Evolutionary conservation across 164 flowering plant genomes (phyloP).

Genomic region (Taxillus chinensis): DNA sequence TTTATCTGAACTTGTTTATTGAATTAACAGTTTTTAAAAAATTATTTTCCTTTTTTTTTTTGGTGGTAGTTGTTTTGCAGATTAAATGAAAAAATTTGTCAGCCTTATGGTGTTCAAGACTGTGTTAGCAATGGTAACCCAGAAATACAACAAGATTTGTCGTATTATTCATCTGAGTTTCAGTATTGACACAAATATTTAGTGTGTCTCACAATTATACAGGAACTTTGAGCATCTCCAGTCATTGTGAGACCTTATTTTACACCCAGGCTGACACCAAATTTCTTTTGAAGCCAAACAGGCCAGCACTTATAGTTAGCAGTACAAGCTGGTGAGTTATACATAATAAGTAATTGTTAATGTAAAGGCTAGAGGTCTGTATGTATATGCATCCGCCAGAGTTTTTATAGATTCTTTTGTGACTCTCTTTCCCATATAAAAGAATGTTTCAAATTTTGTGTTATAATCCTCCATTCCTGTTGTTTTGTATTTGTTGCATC

Average conservation of each 20-base stretch:
- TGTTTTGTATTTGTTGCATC: no score
- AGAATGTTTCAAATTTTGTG: no score
- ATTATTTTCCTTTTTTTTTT: not conserved
- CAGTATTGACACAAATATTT: slow-evolving; percentile 1
- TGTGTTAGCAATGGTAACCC: slow-evolving; percentile 61
- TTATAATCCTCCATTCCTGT: no score
- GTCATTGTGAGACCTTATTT: slow-evolving; percentile 34
- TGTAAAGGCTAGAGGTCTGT: not conserved
- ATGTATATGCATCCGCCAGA: no score
- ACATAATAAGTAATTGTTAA: not conserved
- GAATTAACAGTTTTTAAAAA: no score
- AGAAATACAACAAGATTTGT: not conserved
- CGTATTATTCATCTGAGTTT: slow-evolving; percentile 3
- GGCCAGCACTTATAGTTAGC: slow-evolving; percentile 89
- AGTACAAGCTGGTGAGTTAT: slow-evolving; percentile 89
- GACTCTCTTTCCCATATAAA: no score
- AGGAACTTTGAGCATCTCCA: slow-evolving; percentile 18
- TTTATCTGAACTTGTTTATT: no score
- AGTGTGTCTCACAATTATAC: not conserved
- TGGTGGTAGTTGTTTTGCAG: slow-evolving; percentile 66
- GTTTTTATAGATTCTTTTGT: no score
- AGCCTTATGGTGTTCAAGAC: slow-evolving; percentile 41
- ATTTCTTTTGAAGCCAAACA: slow-evolving; percentile 42
- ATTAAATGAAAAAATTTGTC: slow-evolving; percentile 33
- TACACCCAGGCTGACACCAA: slow-evolving; percentile 32